Evolutionary conservation across 225 moss, liverwort and hornwort genomes (phyloP).

Genomic region (Marchantia paleacea): DNA sequence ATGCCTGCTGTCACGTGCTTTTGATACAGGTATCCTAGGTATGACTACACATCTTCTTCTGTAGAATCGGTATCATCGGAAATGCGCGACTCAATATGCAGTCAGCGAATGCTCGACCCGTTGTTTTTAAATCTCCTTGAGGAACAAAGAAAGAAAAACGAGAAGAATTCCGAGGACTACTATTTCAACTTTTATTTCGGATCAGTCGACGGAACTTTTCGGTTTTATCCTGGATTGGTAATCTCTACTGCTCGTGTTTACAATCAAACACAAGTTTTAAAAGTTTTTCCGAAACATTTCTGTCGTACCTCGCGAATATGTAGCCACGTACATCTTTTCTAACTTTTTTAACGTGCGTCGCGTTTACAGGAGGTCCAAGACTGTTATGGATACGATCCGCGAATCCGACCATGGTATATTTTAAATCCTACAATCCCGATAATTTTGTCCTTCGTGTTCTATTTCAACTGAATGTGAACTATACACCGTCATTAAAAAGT

Average conservation of each 20-base stretch:
- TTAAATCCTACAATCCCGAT: background rate
- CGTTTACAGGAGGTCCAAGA: constrained; percentile 30
- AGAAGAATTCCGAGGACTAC: constrained; percentile 18
- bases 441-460: background rate
- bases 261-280: background rate
- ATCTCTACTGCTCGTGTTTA: background rate
- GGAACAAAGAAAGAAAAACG: constrained; percentile 5
- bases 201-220: constrained; percentile 40
- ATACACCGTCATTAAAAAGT: no score
- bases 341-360: background rate
- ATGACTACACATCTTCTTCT: background rate
- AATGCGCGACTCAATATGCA: constrained; percentile 33
- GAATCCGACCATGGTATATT: constrained; percentile 40
- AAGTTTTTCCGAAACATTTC: background rate
- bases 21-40: constrained; percentile 26
- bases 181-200: constrained; percentile 49
- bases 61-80: constrained; percentile 19
- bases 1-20: background rate
- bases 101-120: constrained; percentile 39
- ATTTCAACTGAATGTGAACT: background rate
- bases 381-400: constrained; percentile 35
- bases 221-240: constrained; percentile 45
- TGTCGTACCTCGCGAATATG: background rate
- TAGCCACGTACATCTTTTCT: background rate
- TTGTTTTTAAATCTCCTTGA: constrained; percentile 19